These are phyloP conservation scores for Ophiostoma himal-ulmi DNA, from an alignment of 2,329 filamentous ascomycete species.

Conservation along the genomic window DNA sequence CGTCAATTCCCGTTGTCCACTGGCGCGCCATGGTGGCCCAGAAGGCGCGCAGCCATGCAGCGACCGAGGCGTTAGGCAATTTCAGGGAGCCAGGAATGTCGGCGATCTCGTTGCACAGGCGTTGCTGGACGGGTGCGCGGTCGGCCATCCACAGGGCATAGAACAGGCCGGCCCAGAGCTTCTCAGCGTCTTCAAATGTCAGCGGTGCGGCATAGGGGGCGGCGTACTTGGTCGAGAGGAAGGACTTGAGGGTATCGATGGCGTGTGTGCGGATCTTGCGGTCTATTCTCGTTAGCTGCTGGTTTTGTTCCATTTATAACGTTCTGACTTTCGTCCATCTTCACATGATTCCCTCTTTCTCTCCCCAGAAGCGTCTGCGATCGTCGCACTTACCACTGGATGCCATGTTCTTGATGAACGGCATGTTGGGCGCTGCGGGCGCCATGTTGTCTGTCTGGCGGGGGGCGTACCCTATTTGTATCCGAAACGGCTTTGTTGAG, in stretches of 20 bases:
- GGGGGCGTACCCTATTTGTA: background rate
- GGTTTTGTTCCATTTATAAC: background rate
- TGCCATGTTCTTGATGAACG: constrained; percentile 77
- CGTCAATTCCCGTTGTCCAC: constrained; percentile 65
- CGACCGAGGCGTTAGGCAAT: constrained; percentile 47
- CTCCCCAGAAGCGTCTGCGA: background rate
- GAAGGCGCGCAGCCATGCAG: constrained; percentile 56
- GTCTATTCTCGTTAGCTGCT: constrained; percentile 47
- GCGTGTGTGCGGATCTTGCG: constrained; percentile 71
- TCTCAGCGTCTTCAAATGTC: constrained; percentile 65
- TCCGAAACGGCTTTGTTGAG: background rate
- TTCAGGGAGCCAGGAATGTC: constrained; percentile 41
- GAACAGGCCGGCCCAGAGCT: constrained; percentile 93
- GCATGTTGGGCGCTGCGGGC: constrained; percentile 48
- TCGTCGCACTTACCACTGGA: constrained; percentile 61
- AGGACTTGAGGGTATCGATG: constrained; percentile 68
- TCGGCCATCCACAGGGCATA: constrained; percentile 94
- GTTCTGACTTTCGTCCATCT: background rate
- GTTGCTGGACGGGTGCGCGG: constrained; percentile 79
- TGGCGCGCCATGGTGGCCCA: constrained; percentile 65
- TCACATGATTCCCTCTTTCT: background rate
- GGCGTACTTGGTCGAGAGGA: constrained; percentile 56
- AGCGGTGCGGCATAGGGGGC: constrained; percentile 45
- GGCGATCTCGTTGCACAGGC: constrained; percentile 71
- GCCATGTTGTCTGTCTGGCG: constrained; percentile 31